Base-by-base conservation (phyloP, 441 rosid genomes). In the Eruca vesicaria region DNA sequence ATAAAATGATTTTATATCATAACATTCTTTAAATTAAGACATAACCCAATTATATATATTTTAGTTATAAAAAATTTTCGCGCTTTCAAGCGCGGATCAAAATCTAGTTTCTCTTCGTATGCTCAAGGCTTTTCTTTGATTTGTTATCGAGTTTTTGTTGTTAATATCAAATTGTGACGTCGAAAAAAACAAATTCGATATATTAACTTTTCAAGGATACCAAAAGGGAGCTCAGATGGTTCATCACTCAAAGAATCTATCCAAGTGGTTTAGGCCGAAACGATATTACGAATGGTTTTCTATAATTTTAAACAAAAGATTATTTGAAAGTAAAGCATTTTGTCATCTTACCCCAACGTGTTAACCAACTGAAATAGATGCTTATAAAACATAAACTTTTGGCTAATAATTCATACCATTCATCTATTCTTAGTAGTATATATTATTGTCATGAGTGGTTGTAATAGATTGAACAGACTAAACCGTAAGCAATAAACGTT, bases 181-280 rank as follows among this genome's bases (percentile, higher is more conserved):
- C 36, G 26, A 35, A 55, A 35, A 36, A 68, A 68, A 21, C 4
- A 55, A 53, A 5, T 5, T 21, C 38, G 57, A 58, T 58, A 28
- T 15, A 52, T 21, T 9, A 33, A 21, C 8, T 55, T 53, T 48
- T 35, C n/a, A 14, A 38, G 15, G 56, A 64, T 35, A 28, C 55
- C 11, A 5, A 8, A 64, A 36, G 28, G 16, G 20, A 63, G 41
- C 63, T 55, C 52, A 50, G 36, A 63, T 28, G 53, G 31, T 18
- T 57, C 55, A 64, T 19, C 58, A 56, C 29, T 55, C 33, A 38
- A 43, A 56, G 71, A 73, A 73, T 56, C 58, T 73, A 65, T 55
- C 48, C 48, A 64, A 73, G 63, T 73, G 77, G 57, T 35, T 72
- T 53, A 64, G 70, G 76, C 56, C 26, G 32, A 72, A 5, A 73